A percentile compares a stretch with the other conserved stretches of the same genome.
phyloP scores from a whole-genome alignment of 2,329 filamentous ascomycete species.

The Sporothrix globosa region DNA sequence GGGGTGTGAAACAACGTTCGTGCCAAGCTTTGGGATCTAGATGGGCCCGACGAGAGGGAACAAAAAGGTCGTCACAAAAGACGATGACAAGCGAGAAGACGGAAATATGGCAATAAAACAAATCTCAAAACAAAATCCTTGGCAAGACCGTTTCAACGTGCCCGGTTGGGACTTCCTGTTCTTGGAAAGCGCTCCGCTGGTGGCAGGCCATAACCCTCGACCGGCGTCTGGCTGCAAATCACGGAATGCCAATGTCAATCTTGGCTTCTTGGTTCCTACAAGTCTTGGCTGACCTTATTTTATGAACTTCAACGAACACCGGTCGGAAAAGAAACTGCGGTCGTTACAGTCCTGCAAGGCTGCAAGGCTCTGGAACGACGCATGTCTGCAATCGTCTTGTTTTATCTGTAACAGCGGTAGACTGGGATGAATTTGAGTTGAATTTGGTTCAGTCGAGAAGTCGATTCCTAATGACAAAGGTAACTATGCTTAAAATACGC shows the following conservation, averaged over 20 bases:
- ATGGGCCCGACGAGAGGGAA: neutral
- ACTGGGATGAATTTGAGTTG: neutral
- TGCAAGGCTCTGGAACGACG: constrained; percentile 12
- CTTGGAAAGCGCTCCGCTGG: neutral
- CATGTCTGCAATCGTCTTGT: neutral
- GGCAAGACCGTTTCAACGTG: constrained; percentile 6
- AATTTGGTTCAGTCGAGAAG: neutral
- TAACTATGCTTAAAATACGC: neutral
- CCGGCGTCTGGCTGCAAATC: neutral
- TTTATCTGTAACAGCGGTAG: neutral
- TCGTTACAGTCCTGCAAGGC: neutral
- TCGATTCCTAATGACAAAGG: neutral
- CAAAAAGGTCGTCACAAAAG: neutral
- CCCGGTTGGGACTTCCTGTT: neutral
- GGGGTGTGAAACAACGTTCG: constrained; percentile 20
- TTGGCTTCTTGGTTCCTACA: neutral
- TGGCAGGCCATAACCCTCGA: neutral
- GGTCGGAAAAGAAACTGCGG: neutral
- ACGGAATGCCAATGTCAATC: neutral
- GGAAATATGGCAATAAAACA: constrained; percentile 11
- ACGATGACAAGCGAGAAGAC: neutral
- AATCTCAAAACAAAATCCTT: neutral
- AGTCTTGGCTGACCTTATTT: constrained; percentile 18
- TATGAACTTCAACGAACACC: neutral
- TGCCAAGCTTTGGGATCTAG: constrained; percentile 19